Evolutionary conservation across 345 rosid genomes (phyloP).

Genomic region (Ceriops tagal): DNA sequence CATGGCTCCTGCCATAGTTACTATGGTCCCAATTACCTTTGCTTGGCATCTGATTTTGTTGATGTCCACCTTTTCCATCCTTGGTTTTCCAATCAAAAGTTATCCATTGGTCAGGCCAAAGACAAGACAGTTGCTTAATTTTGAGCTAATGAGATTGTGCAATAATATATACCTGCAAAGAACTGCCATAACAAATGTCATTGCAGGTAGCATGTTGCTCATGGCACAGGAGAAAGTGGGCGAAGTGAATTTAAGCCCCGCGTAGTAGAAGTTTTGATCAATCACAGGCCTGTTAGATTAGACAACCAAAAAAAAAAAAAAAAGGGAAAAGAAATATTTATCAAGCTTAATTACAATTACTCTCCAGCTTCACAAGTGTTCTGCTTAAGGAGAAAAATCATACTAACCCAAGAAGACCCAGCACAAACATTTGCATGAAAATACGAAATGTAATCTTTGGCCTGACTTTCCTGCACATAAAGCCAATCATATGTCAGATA

Average conservation of each 20-base stretch:
- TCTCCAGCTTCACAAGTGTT: not conserved
- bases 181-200: conserved; percentile 31
- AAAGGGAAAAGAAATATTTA: too few species aligned
- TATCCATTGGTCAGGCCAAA: not conserved
- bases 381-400: not conserved
- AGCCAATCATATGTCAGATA: not conserved
- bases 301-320: not conserved
- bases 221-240: conserved; percentile 27
- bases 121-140: not conserved
- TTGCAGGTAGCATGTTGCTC: conserved; percentile 27
- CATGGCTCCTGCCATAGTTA: conserved; percentile 31
- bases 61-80: conserved; percentile 26
- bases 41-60: conserved; percentile 28
- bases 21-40: conserved; percentile 26
- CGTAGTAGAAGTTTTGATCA: conserved; percentile 29
- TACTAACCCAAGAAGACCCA: conserved; percentile 25
- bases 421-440: conserved; percentile 19
- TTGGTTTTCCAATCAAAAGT: not conserved
- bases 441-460: conserved; percentile 25
- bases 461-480: conserved; percentile 18
- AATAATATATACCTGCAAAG: conserved; percentile 17
- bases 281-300: conserved; percentile 21
- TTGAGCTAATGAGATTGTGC: not conserved
- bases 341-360: too few species aligned
- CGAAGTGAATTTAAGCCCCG: conserved; percentile 26